Conservation (phyloP, 768 basidiomycete species). For the Mycena maculata region DNA sequence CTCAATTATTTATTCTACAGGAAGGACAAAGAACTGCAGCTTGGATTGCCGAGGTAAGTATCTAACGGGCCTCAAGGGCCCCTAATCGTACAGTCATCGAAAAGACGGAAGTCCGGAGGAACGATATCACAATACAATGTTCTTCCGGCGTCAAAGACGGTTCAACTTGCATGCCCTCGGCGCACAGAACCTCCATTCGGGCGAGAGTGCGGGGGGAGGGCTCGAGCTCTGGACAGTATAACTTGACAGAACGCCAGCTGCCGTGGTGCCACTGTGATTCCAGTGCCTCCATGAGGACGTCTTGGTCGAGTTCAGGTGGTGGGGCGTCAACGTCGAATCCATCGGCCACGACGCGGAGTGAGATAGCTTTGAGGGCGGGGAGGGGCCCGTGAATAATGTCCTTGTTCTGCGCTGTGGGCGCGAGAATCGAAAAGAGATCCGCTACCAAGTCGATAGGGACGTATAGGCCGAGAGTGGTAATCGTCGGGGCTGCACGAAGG, state of each 20-base stretch:
- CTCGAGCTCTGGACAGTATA: background rate
- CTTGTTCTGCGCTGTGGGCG: no score
- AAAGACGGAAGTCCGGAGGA: background rate
- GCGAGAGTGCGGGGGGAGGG: background rate
- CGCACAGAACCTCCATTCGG: background rate
- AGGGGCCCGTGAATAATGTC: background rate
- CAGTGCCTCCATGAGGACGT: background rate
- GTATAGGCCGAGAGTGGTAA: constrained; percentile 4
- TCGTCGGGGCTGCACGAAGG: constrained; percentile 3
- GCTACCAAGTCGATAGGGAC: background rate
- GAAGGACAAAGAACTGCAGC: no score
- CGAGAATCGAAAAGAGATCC: constrained; percentile 1
- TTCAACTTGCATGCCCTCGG: constrained; percentile 4
- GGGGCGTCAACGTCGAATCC: no score
- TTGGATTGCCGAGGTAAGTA: no score
- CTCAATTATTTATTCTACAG: no score
- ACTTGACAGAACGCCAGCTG: background rate
- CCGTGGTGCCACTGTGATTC: background rate
- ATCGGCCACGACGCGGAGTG: background rate
- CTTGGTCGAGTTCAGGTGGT: background rate
- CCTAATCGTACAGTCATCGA: background rate
- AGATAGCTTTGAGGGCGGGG: background rate
- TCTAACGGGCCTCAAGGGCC: no score
- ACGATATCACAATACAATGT: background rate
- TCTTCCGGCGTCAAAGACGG: background rate